phyloP scores from a whole-genome alignment of 208 protist genomes.

The Leishmania amazonensis region DNA sequence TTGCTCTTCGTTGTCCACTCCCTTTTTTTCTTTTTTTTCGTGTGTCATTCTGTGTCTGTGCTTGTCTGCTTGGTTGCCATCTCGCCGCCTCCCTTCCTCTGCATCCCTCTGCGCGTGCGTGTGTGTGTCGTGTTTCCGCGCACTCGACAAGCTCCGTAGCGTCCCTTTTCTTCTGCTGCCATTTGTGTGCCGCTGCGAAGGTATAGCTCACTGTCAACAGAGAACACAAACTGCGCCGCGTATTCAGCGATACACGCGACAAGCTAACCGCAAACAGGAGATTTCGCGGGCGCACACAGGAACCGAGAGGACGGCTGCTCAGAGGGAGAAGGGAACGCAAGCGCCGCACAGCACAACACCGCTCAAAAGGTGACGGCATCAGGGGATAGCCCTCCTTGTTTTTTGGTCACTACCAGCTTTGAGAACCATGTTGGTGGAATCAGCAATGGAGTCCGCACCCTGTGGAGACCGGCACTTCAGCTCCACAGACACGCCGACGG shows the following conservation, averaged over 20 bases:
- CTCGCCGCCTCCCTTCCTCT: not conserved
- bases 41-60: not conserved
- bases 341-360: not conserved
- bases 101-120: not conserved
- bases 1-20: not conserved
- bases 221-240: not conserved
- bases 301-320: not conserved
- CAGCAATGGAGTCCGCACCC: not conserved
- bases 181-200: not conserved
- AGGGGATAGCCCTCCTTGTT: not conserved
- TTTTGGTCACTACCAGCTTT: not conserved
- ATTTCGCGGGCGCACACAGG: not conserved
- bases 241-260: not conserved
- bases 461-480: not conserved
- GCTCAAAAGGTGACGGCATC: not conserved
- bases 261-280: not conserved
- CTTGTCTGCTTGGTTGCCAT: not conserved
- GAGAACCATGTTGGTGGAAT: not conserved
- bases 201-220: not conserved
- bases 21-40: constrained; percentile 9
- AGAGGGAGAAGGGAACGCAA: not conserved
- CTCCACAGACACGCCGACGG: not conserved
- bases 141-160: constrained; percentile 1
- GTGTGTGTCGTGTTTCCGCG: not conserved
- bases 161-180: constrained; percentile 13